phyloP scores from a whole-genome alignment of 2,329 filamentous ascomycete genomes.

The Fonsecaea monophora region DNA sequence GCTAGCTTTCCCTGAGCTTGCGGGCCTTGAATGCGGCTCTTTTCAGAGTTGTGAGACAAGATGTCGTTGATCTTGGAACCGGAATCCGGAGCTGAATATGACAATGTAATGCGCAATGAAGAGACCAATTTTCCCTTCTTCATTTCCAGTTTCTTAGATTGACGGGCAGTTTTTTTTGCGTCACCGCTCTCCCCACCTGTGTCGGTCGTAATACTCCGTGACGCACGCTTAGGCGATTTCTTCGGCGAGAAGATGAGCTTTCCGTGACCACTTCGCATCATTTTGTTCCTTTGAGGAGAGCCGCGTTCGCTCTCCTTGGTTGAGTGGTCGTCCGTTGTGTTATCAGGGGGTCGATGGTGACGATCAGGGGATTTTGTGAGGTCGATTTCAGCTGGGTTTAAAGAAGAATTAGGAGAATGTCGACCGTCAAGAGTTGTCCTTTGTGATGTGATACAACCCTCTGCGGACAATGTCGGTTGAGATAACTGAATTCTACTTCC shows the following conservation, averaged over 20 bases:
- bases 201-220: conserved; percentile 10
- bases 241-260: conserved; percentile 43
- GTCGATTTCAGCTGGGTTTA: conserved; percentile 11
- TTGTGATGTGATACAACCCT: neutral
- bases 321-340: neutral
- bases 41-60: conserved; percentile 45
- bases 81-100: conserved; percentile 46
- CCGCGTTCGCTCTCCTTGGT: conserved; percentile 13
- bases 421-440: neutral
- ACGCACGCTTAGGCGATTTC: conserved; percentile 17
- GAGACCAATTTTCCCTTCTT: conserved; percentile 38
- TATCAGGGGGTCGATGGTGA: neutral
- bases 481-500: neutral
- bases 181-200: conserved; percentile 1
- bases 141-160: conserved; percentile 29
- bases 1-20: neutral
- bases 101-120: conserved; percentile 30
- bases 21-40: conserved; percentile 7
- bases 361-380: neutral
- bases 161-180: conserved; percentile 1
- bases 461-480: neutral
- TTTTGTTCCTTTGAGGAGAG: conserved; percentile 63
- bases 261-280: conserved; percentile 53
- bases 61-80: conserved; percentile 70
- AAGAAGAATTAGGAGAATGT: neutral